These are phyloP conservation scores for Mesembryanthemum crystallinum DNA, from an alignment of 148 eudicot genomes.

Conservation along the genomic window DNA sequence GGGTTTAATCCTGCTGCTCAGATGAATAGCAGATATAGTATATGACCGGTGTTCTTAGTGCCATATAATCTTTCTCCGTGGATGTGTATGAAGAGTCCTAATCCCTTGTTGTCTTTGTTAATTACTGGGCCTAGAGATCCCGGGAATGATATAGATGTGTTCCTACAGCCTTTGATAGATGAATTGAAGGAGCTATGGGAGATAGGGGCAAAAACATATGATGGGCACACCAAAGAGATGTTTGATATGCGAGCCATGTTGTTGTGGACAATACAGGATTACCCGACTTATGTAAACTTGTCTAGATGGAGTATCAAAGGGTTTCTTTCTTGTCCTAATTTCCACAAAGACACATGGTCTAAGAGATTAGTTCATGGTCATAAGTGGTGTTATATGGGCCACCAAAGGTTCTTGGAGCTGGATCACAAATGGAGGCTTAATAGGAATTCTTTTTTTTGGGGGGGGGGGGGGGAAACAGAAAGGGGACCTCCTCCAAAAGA, in stretches of 20 bases:
- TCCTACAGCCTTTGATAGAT: too few species aligned
- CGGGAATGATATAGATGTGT: too few species aligned
- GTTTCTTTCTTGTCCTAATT: neutral
- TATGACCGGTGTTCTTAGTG: neutral
- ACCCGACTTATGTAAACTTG: neutral
- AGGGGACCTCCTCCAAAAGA: neutral
- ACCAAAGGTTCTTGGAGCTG: neutral
- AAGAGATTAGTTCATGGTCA: neutral
- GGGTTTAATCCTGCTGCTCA: neutral
- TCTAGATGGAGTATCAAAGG: neutral
- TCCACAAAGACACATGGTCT: neutral
- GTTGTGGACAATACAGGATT: neutral
- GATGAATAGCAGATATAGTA: neutral
- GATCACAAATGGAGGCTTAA: neutral
- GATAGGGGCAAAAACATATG: too few species aligned
- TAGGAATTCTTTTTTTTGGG: neutral
- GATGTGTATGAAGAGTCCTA: constrained; percentile 15
- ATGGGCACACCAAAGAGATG: neutral
- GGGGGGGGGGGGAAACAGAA: too few species aligned
- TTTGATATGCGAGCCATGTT: neutral
- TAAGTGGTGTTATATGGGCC: neutral
- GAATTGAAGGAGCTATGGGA: too few species aligned
- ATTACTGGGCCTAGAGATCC: neutral
- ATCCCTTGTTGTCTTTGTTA: neutral
- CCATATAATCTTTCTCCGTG: too few species aligned